phyloP scores from a whole-genome alignment of 495 filamentous ascomycete species.

The Hypoxylon fuscum region DNA sequence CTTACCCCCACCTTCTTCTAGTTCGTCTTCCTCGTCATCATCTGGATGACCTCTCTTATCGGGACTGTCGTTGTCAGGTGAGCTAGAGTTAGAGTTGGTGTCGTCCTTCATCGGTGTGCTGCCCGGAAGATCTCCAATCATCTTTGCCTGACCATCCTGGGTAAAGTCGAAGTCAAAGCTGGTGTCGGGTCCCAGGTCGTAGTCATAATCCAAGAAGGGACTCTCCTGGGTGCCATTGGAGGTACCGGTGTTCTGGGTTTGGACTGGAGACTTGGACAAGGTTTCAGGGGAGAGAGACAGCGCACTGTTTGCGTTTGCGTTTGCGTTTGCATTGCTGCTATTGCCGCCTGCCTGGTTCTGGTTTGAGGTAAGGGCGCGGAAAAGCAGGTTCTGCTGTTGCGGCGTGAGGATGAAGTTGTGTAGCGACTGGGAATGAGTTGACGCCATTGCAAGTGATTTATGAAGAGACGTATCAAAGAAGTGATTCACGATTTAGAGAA shows the following conservation, averaged over 20 bases:
- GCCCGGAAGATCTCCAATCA: conserved; percentile 82
- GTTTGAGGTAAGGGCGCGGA: conserved; percentile 88
- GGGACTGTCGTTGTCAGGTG: conserved; percentile 71
- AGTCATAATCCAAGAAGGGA: conserved; percentile 83
- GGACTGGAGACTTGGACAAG: conserved; percentile 63
- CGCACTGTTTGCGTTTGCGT: too few relatives aligned
- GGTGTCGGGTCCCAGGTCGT: conserved; percentile 62
- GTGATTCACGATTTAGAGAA: conserved; percentile 22
- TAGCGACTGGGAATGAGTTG: conserved; percentile 50
- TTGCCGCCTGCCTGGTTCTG: conserved; percentile 60
- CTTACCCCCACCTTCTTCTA: conserved; percentile 71
- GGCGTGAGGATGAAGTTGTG: conserved; percentile 71
- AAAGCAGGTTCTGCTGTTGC: conserved; percentile 86
- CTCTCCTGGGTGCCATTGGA: conserved; percentile 70
- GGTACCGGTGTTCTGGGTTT: conserved; percentile 42
- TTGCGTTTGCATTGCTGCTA: conserved; percentile 38
- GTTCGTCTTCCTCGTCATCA: conserved; percentile 73
- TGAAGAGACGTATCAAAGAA: conserved; percentile 46
- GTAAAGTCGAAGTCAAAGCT: conserved; percentile 73
- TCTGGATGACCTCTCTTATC: conserved; percentile 85
- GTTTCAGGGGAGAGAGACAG: conserved; percentile 62
- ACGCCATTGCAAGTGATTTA: conserved; percentile 56
- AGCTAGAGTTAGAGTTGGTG: conserved; percentile 56
- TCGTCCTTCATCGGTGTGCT: conserved; percentile 48
- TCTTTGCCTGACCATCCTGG: conserved; percentile 68